Conservation (phyloP, 257 asterid genomes). For the Verbascum thapsus region DNA sequence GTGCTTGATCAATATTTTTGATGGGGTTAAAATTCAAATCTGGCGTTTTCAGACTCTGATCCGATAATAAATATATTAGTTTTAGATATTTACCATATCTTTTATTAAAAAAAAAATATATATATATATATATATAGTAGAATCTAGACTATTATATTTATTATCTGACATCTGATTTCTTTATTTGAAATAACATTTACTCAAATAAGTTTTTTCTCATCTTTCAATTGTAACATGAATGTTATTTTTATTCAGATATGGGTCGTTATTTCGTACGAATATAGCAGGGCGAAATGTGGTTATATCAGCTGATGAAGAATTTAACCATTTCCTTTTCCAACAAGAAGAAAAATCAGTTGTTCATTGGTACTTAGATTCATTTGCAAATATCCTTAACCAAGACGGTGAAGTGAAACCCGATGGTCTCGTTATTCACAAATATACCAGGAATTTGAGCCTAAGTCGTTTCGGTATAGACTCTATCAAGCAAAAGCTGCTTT, state of each 20-base stretch:
- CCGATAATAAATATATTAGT: too few species aligned
- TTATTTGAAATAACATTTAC: too few species aligned
- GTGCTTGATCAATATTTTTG: too few species aligned
- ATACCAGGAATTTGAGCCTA: neutral
- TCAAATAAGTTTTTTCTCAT: too few species aligned
- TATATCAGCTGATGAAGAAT: conserved; percentile 22
- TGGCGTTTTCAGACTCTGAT: too few species aligned
- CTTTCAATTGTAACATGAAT: too few species aligned
- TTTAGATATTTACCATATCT: too few species aligned
- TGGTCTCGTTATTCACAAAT: conserved; percentile 16
- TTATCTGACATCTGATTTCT: too few species aligned
- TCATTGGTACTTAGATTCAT: conserved; percentile 20
- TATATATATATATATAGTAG: too few species aligned
- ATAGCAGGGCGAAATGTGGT: conserved; percentile 13
- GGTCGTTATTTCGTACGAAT: conserved; percentile 16
- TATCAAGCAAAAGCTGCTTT: conserved; percentile 16
- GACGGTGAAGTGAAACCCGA: neutral
- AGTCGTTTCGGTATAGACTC: conserved; percentile 19
- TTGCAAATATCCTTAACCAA: neutral
- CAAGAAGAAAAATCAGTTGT: conserved; percentile 25
- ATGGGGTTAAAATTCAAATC: too few species aligned
- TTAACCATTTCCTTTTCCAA: conserved; percentile 18
- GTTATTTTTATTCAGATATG: conserved; percentile 8
- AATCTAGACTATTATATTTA: too few species aligned
- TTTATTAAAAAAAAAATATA: too few species aligned